These are phyloP conservation scores for Coemansia sp. DNA, from an alignment of 192 early-diverging fungal genomes.

Conservation along the genomic window DNA sequence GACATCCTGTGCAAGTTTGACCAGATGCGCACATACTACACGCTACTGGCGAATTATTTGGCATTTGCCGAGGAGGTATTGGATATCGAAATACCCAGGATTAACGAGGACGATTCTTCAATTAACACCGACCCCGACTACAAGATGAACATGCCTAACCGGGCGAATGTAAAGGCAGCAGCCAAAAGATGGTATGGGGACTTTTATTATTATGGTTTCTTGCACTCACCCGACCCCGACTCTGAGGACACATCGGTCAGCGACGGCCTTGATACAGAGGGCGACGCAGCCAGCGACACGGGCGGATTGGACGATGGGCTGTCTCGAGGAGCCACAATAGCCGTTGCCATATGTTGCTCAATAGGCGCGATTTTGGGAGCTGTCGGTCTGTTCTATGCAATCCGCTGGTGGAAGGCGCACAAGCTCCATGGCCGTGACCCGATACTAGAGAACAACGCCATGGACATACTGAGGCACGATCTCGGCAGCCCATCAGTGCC, in stretches of 20 bases:
- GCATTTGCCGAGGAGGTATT: constrained; percentile 1
- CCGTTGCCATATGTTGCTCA: neutral
- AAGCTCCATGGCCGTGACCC: neutral
- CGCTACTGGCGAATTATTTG: constrained; percentile 16
- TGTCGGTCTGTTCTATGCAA: neutral
- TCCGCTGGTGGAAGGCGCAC: neutral
- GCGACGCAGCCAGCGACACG: neutral
- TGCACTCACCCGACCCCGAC: too few species aligned
- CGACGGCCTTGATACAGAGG: neutral
- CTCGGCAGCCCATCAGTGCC: neutral
- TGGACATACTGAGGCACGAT: neutral
- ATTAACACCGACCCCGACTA: neutral
- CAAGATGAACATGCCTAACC: neutral
- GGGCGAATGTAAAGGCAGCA: neutral
- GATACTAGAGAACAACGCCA: neutral
- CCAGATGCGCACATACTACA: constrained; percentile 14
- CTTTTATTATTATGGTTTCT: too few species aligned
- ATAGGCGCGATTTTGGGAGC: neutral
- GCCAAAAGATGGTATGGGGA: too few species aligned
- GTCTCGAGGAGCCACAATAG: neutral
- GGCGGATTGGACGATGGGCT: neutral
- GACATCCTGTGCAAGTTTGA: constrained; percentile 8
- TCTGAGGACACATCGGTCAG: neutral
- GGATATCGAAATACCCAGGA: neutral
- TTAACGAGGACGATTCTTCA: neutral